Evolutionary conservation across 1,284 basidiomycete genomes (phyloP).

Genomic region (Papiliotrema terrestris): DNA sequence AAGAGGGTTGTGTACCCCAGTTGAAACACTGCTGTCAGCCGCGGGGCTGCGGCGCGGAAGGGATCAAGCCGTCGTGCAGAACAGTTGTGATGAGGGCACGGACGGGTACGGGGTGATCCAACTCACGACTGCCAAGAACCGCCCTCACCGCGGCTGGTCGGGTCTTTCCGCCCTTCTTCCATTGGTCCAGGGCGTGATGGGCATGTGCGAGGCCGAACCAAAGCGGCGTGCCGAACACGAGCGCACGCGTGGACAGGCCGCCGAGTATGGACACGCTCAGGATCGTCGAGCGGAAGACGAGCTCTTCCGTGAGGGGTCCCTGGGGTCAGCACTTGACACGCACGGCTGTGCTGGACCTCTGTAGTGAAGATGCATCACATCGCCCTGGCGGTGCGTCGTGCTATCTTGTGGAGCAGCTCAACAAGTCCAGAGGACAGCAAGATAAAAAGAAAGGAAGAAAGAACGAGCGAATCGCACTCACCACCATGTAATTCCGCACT

Average conservation of each 20-base stretch:
- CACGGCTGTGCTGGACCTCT: no score
- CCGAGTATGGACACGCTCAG: conserved; percentile 68
- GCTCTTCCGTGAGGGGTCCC: conserved; percentile 88
- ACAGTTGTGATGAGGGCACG: background rate
- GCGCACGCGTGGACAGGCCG: conserved; percentile 55
- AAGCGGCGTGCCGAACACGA: conserved; percentile 77
- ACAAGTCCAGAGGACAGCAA: no score
- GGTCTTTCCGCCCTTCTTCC: conserved; percentile 65
- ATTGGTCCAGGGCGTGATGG: conserved; percentile 86
- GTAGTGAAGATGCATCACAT: no score
- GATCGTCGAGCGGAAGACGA: conserved; percentile 85
- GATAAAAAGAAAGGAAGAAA: no score
- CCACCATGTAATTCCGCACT: conserved; percentile 72
- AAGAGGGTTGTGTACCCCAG: conserved; percentile 85
- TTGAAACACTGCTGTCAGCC: conserved; percentile 68
- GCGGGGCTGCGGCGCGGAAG: no score
- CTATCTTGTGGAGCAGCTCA: no score
- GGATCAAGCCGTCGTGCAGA: no score
- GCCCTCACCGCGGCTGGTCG: conserved; percentile 62
- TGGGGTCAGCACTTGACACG: conserved; percentile 36
- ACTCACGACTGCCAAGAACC: conserved; percentile 53
- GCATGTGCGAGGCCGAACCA: conserved; percentile 88
- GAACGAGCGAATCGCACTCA: no score
- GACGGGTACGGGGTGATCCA: conserved; percentile 48
- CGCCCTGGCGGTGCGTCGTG: no score